Evolutionary conservation across 345 rosid genomes (phyloP), one percentile per base, ranked within the genome.

Genomic region (Eucalyptus cloeziana): DNA sequence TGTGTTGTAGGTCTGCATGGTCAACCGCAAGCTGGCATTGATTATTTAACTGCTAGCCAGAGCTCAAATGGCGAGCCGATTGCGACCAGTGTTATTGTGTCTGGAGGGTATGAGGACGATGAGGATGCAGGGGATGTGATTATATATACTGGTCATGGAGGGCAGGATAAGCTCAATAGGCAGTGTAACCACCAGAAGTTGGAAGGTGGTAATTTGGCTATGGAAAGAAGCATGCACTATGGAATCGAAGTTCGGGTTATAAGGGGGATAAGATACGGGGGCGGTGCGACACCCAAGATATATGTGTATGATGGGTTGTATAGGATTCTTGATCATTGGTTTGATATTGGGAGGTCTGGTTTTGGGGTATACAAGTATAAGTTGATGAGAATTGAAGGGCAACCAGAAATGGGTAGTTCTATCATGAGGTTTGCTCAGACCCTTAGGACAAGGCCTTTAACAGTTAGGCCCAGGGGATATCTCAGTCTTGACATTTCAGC

Each of bases 221-320:
- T 96, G 95, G 97, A 96, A 87, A 92, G 97, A 92, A 96, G 98
- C 89, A 95, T 94, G 99, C 93, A 91, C 86, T 93, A 96, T 87
- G 97, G 97, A 88, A 94, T 96, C 24, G 93, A 92, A 27, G 94
- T 96, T n/a, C 93, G 98, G 88, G 99, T 96, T 21, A 95, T 95
- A 52, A 91, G 97, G 88, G 98, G 98, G 40, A 89, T 96, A 56
- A 95, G 94, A 89, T 94, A 94, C 67, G 95, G 92, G 22, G 95
- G 95, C 19, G 87, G 89, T n/a, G 90, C 92, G 27, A 93, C 93
- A 2, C 92, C 88, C 87, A 96, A 94, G 91, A 91, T 96, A 47
- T 97, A 96, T 90, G 97, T 97, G 49, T 98, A 96, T 90, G 99
- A 98, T 90, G 99, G 99, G 12, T 86, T 98, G 91, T 98, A 95